These are phyloP conservation scores for Pseudopithomyces maydicus DNA, from an alignment of 2,329 filamentous ascomycete genomes.

Conservation along the genomic window DNA sequence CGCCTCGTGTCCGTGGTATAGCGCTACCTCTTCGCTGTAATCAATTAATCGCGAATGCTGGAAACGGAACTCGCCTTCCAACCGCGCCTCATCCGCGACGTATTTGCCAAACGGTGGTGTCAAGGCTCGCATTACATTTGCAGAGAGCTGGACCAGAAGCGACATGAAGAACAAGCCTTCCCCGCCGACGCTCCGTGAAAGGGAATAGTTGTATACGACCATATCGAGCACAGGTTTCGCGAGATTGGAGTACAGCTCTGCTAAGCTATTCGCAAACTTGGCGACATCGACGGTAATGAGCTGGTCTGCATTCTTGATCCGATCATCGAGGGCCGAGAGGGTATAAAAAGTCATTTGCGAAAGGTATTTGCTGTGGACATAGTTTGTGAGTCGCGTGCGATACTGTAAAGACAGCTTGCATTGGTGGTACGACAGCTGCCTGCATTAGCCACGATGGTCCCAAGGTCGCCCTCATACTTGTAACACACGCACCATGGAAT, in stretches of 20 bases:
- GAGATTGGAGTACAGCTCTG: constrained; percentile 93
- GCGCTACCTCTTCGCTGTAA: constrained; percentile 90
- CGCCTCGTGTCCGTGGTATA: constrained; percentile 89
- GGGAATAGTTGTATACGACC: constrained; percentile 92
- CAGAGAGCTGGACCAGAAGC: constrained; percentile 88
- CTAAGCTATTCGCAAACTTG: constrained; percentile 92
- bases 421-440: constrained; percentile 90
- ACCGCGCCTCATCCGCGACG: constrained; percentile 89
- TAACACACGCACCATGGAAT: constrained; percentile 81
- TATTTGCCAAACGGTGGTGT: constrained; percentile 98
- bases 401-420: constrained; percentile 93
- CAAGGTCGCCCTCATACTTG: not conserved
- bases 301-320: constrained; percentile 98
- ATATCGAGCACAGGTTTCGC: constrained; percentile 95
- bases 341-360: constrained; percentile 99
- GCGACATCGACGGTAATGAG: constrained; percentile 95
- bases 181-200: constrained; percentile 93
- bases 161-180: constrained; percentile 97
- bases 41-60: constrained; percentile 94
- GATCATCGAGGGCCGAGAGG: constrained; percentile 90
- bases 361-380: constrained; percentile 94
- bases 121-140: constrained; percentile 88
- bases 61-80: constrained; percentile 96
- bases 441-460: constrained; percentile 20
- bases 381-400: constrained; percentile 87